Evolutionary conservation across 306 rosid genomes (phyloP).

Genomic region (Alnus glutinosa): DNA sequence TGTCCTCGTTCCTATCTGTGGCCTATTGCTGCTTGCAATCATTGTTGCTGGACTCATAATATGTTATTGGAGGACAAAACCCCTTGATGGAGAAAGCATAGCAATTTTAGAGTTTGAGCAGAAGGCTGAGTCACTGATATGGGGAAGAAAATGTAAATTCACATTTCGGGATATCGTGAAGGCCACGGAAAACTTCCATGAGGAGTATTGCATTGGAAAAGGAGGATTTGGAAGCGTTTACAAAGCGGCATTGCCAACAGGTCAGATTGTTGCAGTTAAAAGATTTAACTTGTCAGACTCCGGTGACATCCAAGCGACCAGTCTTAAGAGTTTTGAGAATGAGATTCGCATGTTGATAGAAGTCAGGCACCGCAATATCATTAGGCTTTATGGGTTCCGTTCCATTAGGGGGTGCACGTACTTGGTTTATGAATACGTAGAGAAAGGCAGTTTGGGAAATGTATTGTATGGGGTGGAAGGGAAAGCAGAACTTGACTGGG

Average conservation of each 20-base stretch:
- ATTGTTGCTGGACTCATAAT: constrained; percentile 21
- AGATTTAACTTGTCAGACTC: constrained; percentile 43
- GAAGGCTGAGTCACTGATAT: constrained; percentile 17
- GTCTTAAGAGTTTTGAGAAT: constrained; percentile 48
- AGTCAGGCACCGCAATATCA: constrained; percentile 68
- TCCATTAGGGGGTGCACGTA: constrained; percentile 46
- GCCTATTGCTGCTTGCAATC: constrained; percentile 28
- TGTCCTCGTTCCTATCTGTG: constrained; percentile 45
- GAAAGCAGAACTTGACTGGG: too few relatives aligned
- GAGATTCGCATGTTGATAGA: constrained; percentile 61
- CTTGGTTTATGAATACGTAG: constrained; percentile 55
- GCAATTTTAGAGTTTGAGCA: constrained; percentile 1
- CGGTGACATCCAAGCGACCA: constrained; percentile 42
- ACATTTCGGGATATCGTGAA: constrained; percentile 47
- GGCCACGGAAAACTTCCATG: constrained; percentile 57
- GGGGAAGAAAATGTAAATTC: constrained; percentile 42
- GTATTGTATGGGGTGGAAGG: constrained; percentile 51
- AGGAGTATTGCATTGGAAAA: constrained; percentile 59
- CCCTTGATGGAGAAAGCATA: constrained; percentile 34
- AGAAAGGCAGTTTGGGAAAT: constrained; percentile 54
- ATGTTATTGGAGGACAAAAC: not conserved
- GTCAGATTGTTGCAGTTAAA: constrained; percentile 63
- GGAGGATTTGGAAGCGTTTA: constrained; percentile 79
- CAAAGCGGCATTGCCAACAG: constrained; percentile 45
- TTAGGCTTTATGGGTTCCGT: constrained; percentile 63